Base-by-base conservation (phyloP, 306 rosid species). In the Corylus americana region DNA sequence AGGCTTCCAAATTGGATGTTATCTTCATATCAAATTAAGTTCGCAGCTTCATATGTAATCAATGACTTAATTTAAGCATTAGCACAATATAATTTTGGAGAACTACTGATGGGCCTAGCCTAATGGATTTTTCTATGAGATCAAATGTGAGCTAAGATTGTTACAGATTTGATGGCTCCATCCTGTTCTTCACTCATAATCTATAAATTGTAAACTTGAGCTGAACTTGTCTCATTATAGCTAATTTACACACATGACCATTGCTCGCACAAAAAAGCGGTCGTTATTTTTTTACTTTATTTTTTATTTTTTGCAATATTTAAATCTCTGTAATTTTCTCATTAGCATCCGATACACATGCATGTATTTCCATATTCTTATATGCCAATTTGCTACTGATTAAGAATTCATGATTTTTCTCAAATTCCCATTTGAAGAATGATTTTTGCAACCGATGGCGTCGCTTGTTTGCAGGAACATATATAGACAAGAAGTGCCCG, bases 401-500 rank as follows among this genome's bases (percentile, higher is more conserved):
- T 11, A 25, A 59, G 27, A 12, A 25, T 10, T 59, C 17, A 25
- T 11, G 27, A 4, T 59, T 25, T 59, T 59, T 1, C 31, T 25
- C 16, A 59, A 25, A 59, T 4, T 59, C 16, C 27, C 66, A 25
- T 25, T 42, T 20, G 63, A 59, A 59, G 66, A 59, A 72, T 10
- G 62, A 20, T 0, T 18, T 1, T 51, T 7, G 35, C 66, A 17
- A 4, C n/a, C 47, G 58, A 10, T 49, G 53, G 53, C 58, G 1
- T 25, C 66, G 7, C 20, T 14, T 53, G 44, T 13, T 53, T 57
- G 27, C 84, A 87, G 93, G 94, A 18, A 78, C 91, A 17, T 90
- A 90, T 71, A 84, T 90, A 48, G 93, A 90, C 54, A 90, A 90
- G 91, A 90, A 90, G 75, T 90, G 92, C 84, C 90, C 94, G 18